These are phyloP conservation scores for Phoma sp. DNA, from an alignment of 2,329 filamentous ascomycete species.

Conservation along the genomic window DNA sequence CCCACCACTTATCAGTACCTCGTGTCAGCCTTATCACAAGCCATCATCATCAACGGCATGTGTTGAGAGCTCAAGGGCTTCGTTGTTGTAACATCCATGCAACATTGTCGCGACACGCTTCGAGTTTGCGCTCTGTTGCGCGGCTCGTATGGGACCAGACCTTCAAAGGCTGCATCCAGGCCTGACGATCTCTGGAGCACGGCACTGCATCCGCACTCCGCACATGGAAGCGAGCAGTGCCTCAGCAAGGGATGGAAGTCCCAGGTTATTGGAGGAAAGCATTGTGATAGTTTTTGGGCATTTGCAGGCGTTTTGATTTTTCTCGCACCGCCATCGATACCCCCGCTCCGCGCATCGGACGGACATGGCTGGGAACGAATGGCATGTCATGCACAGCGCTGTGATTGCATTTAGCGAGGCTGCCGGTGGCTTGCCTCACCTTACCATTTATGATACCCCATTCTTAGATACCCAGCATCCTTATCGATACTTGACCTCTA, in stretches of 20 bases:
- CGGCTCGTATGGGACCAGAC: conserved; percentile 9
- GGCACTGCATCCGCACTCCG: conserved; percentile 3
- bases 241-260: conserved; percentile 8
- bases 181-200: conserved; percentile 6
- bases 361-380: conserved; percentile 24
- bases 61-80: conserved; percentile 2
- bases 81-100: conserved; percentile 12
- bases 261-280: conserved; percentile 24
- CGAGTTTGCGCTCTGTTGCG: conserved; percentile 10
- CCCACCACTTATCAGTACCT: conserved; percentile 7
- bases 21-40: conserved; percentile 18
- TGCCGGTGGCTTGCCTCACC: conserved; percentile 37
- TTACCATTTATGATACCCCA: conserved; percentile 44
- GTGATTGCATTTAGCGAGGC: conserved; percentile 33
- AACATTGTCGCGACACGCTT: conserved; percentile 8
- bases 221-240: conserved; percentile 2
- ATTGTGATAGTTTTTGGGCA: conserved; percentile 24
- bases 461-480: conserved; percentile 31
- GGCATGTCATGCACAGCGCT: conserved; percentile 31
- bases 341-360: conserved; percentile 32
- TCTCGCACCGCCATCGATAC: conserved; percentile 31
- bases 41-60: conserved; percentile 2
- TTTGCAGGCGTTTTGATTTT: conserved; percentile 24
- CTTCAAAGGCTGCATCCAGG: conserved; percentile 10
- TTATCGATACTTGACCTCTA: conserved; percentile 15